Base-by-base conservation (phyloP, 2,329 filamentous ascomycete species). In the Drechslerella stenobrocha region DNA sequence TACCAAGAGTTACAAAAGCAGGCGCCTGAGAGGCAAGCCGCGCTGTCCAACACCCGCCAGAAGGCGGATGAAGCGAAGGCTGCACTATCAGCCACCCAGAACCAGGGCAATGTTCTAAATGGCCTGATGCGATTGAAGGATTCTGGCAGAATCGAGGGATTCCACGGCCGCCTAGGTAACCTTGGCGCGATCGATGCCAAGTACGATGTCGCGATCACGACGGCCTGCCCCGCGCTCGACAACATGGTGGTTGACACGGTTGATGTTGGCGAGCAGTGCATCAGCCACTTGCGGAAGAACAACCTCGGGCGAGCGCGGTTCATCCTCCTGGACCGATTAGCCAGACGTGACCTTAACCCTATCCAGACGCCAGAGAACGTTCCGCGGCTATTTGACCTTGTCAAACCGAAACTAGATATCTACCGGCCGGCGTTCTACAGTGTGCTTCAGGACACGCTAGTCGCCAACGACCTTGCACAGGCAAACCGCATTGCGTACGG, bases 171-270 rank as follows among this genome's bases (percentile, higher is more conserved):
- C 28, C 84, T 98, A 2, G 95, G 93, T 7, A 96, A 97, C 72
- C 83, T 98, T 0, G 93, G 93, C 42, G 86, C 89, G 0, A 98
- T 98, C 71, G 91, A 98, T 73, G 82, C 89, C 75, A 89, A 89
- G 77, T 98, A 95, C 76, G 93, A 98, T 74, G 85, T 98, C 42
- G 93, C 93, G n/a, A 96, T 98, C 67, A 98, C 95, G 0, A 98
- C 93, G 0, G 95, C 93, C 8, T 97, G 93, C 72, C 86, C 89
- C 45, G 83, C 88, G 1, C 83, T 98, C 7, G 90, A 98, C 77
- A 96, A 97, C 75, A 91, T 98, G 77, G 92, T 98, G 7, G 95
- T 95, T 0, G 93, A 97, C 73, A 91, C 89, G 0, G 92, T 97
- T 11, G 93, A 97, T 73, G 89, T 90, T 63, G 93, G 91, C 70